Evolutionary conservation across 176 grass and related monocot species (phyloP).

Genomic region (Musa schizocarpa): DNA sequence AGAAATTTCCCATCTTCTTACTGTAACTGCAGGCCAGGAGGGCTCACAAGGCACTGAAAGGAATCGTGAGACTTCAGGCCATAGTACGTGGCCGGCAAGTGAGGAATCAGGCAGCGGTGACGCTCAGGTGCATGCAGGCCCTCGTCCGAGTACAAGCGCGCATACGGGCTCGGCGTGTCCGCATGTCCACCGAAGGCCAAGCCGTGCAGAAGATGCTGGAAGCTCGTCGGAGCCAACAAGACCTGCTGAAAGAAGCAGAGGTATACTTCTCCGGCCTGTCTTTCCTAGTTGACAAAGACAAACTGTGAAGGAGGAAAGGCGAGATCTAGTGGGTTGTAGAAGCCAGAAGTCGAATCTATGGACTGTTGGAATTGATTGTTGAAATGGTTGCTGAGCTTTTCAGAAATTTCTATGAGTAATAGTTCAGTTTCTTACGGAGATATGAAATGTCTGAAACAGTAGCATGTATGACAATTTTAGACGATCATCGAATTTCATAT

Average conservation of each 20-base stretch:
- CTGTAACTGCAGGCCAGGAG: constrained; percentile 42
- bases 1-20: not conserved
- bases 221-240: constrained; percentile 47
- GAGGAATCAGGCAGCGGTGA: constrained; percentile 85
- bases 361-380: no score
- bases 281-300: not conserved
- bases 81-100: constrained; percentile 94
- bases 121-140: constrained; percentile 95
- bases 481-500: not conserved
- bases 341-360: no score
- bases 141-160: constrained; percentile 90
- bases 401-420: no score
- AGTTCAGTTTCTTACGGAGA: no score
- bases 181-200: constrained; percentile 83
- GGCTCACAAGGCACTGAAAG: constrained; percentile 63
- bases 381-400: no score
- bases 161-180: constrained; percentile 73
- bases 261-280: constrained; percentile 8
- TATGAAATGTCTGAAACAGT: no score
- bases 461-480: no score
- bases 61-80: constrained; percentile 82
- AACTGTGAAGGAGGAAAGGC: no score
- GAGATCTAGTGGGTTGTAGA: no score
- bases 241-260: constrained; percentile 84
- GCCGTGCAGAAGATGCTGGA: constrained; percentile 76